phyloP scores from a whole-genome alignment of 305 asterid genomes.

The Vinca major region DNA sequence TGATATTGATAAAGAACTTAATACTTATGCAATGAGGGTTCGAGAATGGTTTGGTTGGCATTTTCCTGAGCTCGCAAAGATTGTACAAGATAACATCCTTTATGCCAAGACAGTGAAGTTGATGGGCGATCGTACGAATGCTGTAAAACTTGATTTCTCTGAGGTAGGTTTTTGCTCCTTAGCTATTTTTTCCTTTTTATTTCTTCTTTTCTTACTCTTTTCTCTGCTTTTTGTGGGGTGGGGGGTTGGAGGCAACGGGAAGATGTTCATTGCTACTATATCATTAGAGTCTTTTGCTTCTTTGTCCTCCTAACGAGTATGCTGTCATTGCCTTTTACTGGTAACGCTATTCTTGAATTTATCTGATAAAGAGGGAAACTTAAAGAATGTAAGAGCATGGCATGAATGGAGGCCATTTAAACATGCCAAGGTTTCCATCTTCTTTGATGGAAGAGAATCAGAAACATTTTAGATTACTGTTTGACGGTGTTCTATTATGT shows the following conservation, averaged over 20 bases:
- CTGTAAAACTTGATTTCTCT: conserved; percentile 79
- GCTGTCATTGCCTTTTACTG: neutral
- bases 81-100: conserved; percentile 65
- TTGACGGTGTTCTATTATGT: neutral
- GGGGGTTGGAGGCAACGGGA: neutral
- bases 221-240: neutral
- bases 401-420: neutral
- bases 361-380: neutral
- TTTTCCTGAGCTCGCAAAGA: conserved; percentile 95
- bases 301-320: neutral
- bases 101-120: conserved; percentile 77
- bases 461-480: neutral
- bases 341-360: neutral
- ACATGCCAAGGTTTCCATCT: neutral
- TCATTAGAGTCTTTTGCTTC: neutral
- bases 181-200: no score
- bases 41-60: conserved; percentile 99
- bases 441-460: neutral
- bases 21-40: conserved; percentile 95
- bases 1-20: conserved; percentile 90
- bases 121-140: conserved; percentile 83
- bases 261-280: neutral
- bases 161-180: conserved; percentile 39
- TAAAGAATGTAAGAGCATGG: neutral
- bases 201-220: no score